These are phyloP conservation scores for Asterionellopsis glacialis DNA, from an alignment of 108 stramenopile genomes.

Conservation along the genomic window DNA sequence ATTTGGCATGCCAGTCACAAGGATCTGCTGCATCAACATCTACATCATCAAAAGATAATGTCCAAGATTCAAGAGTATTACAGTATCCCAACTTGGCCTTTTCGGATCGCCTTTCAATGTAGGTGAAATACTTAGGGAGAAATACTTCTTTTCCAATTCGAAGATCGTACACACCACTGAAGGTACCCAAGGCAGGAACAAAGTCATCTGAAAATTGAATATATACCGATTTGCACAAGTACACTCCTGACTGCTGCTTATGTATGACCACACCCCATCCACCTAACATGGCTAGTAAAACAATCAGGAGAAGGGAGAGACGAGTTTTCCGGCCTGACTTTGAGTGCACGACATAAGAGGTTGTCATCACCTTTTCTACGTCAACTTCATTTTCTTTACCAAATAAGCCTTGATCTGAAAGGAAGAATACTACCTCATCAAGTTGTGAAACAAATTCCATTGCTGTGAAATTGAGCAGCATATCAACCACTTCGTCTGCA, in stretches of 20 bases:
- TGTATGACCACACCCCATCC: background rate
- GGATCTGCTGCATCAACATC: background rate
- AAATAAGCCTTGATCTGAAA: background rate
- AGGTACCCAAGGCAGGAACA: background rate
- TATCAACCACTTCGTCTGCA: background rate
- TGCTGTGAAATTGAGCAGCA: conserved; percentile 6
- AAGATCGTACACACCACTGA: conserved; percentile 4
- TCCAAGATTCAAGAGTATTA: background rate
- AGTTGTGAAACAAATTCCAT: conserved; percentile 5
- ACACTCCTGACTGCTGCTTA: background rate
- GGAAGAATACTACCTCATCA: conserved; percentile 1
- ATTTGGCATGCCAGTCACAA: no score
- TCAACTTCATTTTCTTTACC: no score
- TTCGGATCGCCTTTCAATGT: background rate
- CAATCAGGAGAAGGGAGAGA: background rate
- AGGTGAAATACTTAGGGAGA: background rate
- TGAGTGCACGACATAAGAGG: background rate
- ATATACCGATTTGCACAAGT: background rate
- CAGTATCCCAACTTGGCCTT: background rate
- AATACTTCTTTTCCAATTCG: background rate
- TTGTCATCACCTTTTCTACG: background rate
- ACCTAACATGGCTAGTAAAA: background rate
- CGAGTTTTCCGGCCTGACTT: background rate
- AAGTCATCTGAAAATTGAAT: conserved; percentile 10
- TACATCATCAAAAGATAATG: background rate